Conservation (phyloP, 495 filamentous ascomycete species). For the Letharia lupina region DNA sequence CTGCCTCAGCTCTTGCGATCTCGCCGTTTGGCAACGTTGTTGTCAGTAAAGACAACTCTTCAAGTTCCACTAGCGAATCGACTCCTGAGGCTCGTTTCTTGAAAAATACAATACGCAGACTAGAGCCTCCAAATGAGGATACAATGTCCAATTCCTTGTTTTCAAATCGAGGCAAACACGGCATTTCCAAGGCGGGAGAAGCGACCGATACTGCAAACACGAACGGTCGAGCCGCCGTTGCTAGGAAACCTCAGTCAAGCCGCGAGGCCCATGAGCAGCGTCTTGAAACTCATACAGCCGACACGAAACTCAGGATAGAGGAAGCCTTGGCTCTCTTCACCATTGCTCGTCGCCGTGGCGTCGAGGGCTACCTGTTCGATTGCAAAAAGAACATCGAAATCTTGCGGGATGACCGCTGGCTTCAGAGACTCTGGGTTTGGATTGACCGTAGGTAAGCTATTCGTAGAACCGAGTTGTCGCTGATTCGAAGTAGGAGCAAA, state of each 20-base stretch:
- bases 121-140: neutral
- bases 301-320: constrained; percentile 29
- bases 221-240: neutral
- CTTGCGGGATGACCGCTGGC: constrained; percentile 60
- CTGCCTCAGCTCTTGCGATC: constrained; percentile 42
- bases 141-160: neutral
- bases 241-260: constrained; percentile 30
- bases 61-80: neutral
- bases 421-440: constrained; percentile 74
- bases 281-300: constrained; percentile 28
- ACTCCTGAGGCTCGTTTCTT: constrained; percentile 7
- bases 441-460: constrained; percentile 47
- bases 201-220: neutral
- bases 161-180: neutral
- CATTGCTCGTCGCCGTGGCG: constrained; percentile 46
- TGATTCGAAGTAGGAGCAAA: constrained; percentile 50
- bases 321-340: constrained; percentile 40
- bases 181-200: neutral
- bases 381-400: constrained; percentile 58
- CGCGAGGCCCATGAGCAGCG: constrained; percentile 37
- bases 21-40: constrained; percentile 39
- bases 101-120: neutral
- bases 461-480: neutral
- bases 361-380: constrained; percentile 74
- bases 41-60: constrained; percentile 25